These are phyloP conservation scores for Themeda triandra DNA, from an alignment of 176 grass and related monocot genomes.

Conservation along the genomic window DNA sequence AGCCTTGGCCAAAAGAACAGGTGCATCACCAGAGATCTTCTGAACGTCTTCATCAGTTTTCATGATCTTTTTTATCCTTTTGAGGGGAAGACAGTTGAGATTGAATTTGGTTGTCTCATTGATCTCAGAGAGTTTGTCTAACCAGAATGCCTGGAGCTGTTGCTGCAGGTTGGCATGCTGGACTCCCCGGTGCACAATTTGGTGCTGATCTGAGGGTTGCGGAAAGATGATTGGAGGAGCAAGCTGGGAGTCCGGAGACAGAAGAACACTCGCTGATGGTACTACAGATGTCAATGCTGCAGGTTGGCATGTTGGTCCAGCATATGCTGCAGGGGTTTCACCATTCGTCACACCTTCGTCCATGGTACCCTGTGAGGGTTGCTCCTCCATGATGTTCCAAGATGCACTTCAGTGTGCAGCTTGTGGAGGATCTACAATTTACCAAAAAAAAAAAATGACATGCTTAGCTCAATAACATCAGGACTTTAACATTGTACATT, in stretches of 20 bases:
- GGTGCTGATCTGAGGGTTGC: constrained; percentile 33
- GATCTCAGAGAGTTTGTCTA: neutral
- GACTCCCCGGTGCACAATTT: constrained; percentile 29
- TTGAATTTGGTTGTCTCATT: constrained; percentile 16
- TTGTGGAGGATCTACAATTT: neutral
- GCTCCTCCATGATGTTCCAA: constrained; percentile 45
- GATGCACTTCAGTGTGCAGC: neutral
- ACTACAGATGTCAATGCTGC: constrained; percentile 20
- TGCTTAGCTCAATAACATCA: neutral
- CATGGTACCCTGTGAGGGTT: constrained; percentile 17
- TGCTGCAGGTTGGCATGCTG: constrained; percentile 31
- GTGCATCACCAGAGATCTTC: neutral
- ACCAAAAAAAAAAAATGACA: neutral
- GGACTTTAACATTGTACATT: neutral
- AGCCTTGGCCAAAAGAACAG: neutral
- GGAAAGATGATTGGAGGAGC: neutral
- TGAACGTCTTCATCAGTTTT: neutral
- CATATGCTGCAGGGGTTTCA: constrained; percentile 12
- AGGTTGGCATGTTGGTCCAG: neutral
- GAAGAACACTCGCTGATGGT: neutral
- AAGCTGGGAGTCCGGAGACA: constrained; percentile 23
- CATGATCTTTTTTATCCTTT: constrained; percentile 26
- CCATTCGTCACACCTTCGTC: constrained; percentile 21
- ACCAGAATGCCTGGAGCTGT: constrained; percentile 27
- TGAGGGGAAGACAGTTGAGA: neutral